Evolutionary conservation across 2,329 filamentous ascomycete genomes (phyloP), one percentile per base, ranked within the genome.

Genomic region (Chaetomium sp.): DNA sequence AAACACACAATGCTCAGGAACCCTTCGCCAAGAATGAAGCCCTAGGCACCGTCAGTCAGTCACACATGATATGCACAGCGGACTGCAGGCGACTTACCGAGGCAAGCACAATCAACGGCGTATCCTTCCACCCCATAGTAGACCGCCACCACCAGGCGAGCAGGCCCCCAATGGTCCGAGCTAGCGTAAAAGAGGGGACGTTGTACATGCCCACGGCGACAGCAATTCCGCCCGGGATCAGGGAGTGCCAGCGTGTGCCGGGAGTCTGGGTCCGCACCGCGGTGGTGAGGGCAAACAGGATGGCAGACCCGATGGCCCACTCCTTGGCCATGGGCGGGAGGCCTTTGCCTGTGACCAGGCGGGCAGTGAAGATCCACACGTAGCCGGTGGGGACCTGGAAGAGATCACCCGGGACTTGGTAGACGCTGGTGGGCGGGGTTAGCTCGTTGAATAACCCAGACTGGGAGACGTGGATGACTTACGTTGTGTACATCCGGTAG

Each of bases 141-240:
- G 79, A 79, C 60, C 81, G 82, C 93, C 93, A 97, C 78, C 90
- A 95, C 83, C 90, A 93, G 68, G 87, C 88, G 31, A 85, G 70
- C 8, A 87, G 56, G 0, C 95, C 95, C 2, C 95, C 95, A 10
- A 92, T 86, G 0, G 92, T 91, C 67, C 95, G 83, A 0, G 95
- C 93, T 45, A 99, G 81, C 0, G 95, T 99, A 74, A 99, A 99
- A 0, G 92, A 96, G 0, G 95, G 95, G 0, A 94, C 92, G 72
- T 98, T 99, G 78, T 98, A 99, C 87, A 99, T 99, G 57, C 95
- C 90, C 89, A 70, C 92, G 47, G 95, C 95, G 23, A 99, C 94
- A 2, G 95, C 94, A 72, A 99, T 97, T 0, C 95, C 95, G 7
- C 95, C 94, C 0, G 95, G 95, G 13, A 99, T 82, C 74, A 87